Conservation (phyloP, 352 stramenopile genomes). For the Lagenidium giganteum region DNA sequence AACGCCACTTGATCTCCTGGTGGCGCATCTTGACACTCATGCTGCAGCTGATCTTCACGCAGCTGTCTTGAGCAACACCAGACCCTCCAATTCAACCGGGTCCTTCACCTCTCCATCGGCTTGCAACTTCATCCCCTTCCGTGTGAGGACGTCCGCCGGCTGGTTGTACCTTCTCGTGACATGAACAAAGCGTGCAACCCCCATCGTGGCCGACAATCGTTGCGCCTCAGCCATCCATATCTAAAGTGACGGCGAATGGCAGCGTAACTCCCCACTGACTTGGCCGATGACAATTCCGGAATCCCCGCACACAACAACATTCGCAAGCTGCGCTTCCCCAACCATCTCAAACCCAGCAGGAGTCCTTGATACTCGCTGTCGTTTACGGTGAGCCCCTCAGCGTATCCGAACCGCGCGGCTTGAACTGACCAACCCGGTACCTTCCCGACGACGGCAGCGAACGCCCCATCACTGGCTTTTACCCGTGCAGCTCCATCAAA, state of each 20-base stretch:
- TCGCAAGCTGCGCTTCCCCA: background rate
- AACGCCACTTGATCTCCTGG: background rate
- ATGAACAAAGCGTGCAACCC: constrained; percentile 2
- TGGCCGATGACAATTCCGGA: constrained; percentile 14
- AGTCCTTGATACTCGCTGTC: constrained; percentile 13
- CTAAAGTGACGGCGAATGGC: constrained; percentile 3
- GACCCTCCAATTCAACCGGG: background rate
- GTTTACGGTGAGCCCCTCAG: constrained; percentile 8
- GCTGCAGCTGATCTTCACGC: background rate
- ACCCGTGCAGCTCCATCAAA: constrained; percentile 15
- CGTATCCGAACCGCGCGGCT: background rate
- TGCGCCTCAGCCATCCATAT: constrained; percentile 5
- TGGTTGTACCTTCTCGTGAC: constrained; percentile 8
- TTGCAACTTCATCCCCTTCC: background rate
- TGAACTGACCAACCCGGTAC: constrained; percentile 9
- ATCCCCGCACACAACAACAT: constrained; percentile 16
- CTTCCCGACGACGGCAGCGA: constrained; percentile 8
- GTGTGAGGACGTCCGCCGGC: background rate
- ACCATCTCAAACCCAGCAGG: background rate
- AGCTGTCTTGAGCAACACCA: too few relatives aligned
- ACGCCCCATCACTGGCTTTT: constrained; percentile 4
- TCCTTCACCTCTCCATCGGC: background rate
- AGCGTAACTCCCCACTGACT: constrained; percentile 16
- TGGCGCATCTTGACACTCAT: background rate
- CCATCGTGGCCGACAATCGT: background rate